Evolutionary conservation across 805 yeast genomes (phyloP), one percentile per base, ranked within the genome.

Genomic region (Hemisphaericaspora nanyangensis): DNA sequence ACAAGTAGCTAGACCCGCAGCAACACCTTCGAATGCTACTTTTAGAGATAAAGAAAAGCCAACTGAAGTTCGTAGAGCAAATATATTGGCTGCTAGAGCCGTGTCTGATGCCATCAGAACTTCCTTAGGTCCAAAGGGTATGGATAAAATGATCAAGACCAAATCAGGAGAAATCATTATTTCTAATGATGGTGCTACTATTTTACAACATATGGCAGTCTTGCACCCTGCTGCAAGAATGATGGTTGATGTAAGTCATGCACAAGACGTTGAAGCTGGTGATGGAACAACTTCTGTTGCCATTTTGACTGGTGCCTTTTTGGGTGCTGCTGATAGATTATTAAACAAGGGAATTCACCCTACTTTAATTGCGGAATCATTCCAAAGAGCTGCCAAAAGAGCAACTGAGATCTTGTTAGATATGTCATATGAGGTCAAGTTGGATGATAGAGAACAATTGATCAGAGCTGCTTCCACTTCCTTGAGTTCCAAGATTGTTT

Each of bases 201-300:
- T 93, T 51, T 71, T 91, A 51, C 82, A 86, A 54, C 97, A 93
- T 62, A 93, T 93, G 98, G 98, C 99, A 1, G 95, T 93, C 36
- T 75, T 93, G 59, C 99, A 93, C 60, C 99, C 99, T 2, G 99
- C 96, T 2, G 99, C 99, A 1, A 84, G 89, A 56, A 93, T 93
- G 98, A 60, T 77, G 55, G 99, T 93, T 32, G 98, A 93, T 59
- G 86, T 93, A 19, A 84, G 95, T 43, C 96, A 90, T 30, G 98
- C 99, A 1, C 99, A 93, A 66, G 99, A 93, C 54, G 85, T 90
- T 28, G 99, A 90, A 63, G 99, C 98, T n/a, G 99, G 99, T 40
- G 99, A 93, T 60, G 99, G 99, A 48, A 93, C 99, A 25, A 93
- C 99, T 0, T 83, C 96, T 2, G 99, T 93, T 24, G 99, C 95